Conservation (phyloP, 1,284 basidiomycete species). For the Trichosporon asahii region DNA sequence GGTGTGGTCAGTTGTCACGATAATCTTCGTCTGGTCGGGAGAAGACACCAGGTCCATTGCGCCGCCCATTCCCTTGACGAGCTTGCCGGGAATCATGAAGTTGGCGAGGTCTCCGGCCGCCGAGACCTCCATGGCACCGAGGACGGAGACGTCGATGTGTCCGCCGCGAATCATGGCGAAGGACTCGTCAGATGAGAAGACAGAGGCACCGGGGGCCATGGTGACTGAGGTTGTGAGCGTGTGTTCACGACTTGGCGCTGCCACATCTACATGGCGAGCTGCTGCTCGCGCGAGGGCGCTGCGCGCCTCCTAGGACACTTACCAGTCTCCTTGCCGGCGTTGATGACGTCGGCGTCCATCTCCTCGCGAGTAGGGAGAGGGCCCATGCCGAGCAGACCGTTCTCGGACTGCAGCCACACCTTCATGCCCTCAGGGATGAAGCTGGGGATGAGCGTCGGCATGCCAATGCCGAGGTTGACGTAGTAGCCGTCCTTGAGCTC, state of each 20-base stretch:
- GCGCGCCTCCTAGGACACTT: neutral
- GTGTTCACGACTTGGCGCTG: no score
- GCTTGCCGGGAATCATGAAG: constrained; percentile 94
- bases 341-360: constrained; percentile 88
- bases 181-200: constrained; percentile 62
- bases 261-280: no score
- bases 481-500: constrained; percentile 89
- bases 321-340: constrained; percentile 88
- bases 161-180: constrained; percentile 97
- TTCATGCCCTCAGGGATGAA: constrained; percentile 70
- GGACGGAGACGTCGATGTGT: constrained; percentile 89
- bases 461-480: constrained; percentile 69
- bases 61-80: constrained; percentile 87
- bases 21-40: constrained; percentile 71
- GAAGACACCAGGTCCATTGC: constrained; percentile 95
- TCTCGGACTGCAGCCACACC: constrained; percentile 89
- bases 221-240: constrained; percentile 59
- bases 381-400: constrained; percentile 91
- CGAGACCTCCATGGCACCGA: constrained; percentile 85
- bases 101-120: constrained; percentile 86
- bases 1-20: constrained; percentile 23
- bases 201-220: constrained; percentile 81
- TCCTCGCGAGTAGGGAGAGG: constrained; percentile 82
- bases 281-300: no score
- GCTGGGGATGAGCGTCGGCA: constrained; percentile 91